Percentiles rank a stretch among this genome's conserved stretches.
These are phyloP conservation scores for Talaromyces rugulosus DNA, from an alignment of 2,329 filamentous ascomycete species.

Conservation along the genomic window DNA sequence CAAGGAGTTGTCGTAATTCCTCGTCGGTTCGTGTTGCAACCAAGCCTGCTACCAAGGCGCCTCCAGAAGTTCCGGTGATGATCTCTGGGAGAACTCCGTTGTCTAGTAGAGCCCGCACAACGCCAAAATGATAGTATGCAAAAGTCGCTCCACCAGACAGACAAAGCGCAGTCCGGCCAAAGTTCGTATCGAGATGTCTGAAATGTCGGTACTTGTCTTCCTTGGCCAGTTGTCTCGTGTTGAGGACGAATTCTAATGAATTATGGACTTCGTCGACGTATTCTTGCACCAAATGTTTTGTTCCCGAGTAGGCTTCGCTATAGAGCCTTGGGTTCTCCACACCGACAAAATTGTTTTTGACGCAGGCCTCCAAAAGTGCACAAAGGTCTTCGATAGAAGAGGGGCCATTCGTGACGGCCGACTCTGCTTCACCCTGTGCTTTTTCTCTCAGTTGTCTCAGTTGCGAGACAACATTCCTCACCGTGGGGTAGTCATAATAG, in stretches of 20 bases:
- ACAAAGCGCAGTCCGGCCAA: constrained; percentile 86
- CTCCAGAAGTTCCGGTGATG: constrained; percentile 93
- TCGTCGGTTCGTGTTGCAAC: constrained; percentile 88
- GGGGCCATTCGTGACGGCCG: constrained; percentile 31
- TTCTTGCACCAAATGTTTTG: constrained; percentile 88
- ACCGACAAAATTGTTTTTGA: constrained; percentile 96
- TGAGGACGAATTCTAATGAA: constrained; percentile 63
- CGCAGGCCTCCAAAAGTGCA: constrained; percentile 76
- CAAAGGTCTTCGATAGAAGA: constrained; percentile 68
- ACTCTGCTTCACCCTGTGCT: constrained; percentile 27
- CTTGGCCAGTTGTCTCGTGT: constrained; percentile 61
- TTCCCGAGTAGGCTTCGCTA: constrained; percentile 94
- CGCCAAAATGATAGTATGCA: constrained; percentile 94
- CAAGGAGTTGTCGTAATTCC: constrained; percentile 77
- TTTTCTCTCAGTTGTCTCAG: constrained; percentile 50
- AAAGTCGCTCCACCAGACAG: constrained; percentile 91
- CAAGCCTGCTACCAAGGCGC: constrained; percentile 81
- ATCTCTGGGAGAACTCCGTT: constrained; percentile 83
- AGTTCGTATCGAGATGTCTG: constrained; percentile 85
- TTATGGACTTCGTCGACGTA: constrained; percentile 69
- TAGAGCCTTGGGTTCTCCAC: constrained; percentile 94
- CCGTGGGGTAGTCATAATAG: constrained; percentile 85
- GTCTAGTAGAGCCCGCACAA: constrained; percentile 84
- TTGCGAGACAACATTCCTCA: constrained; percentile 72
- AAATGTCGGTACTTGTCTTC: constrained; percentile 78